A percentile compares a stretch with the other conserved stretches of the same genome.
Conservation (phyloP, 2,329 filamentous ascomycete species). For the Eurotiales sp. region DNA sequence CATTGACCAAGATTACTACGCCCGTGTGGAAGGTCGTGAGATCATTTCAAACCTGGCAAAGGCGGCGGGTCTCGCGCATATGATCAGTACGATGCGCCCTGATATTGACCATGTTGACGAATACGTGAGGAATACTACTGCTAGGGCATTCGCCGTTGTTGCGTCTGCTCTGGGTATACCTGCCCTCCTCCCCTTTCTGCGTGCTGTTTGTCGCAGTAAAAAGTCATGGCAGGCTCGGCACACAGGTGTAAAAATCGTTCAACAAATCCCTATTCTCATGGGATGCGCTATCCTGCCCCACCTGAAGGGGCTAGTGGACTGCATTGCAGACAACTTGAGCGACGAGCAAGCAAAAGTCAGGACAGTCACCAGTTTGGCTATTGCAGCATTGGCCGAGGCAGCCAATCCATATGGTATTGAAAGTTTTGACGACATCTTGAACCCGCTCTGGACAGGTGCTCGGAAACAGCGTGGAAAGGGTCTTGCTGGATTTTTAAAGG, state of each 20-base stretch:
- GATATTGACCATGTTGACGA: conserved; percentile 99
- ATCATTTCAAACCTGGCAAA: conserved; percentile 98
- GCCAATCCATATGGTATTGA: conserved; percentile 99
- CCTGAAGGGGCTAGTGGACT: conserved; percentile 92
- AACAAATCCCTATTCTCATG: conserved; percentile 98
- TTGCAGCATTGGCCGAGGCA: conserved; percentile 91
- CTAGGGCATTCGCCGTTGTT: conserved; percentile 93
- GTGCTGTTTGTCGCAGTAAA: conserved; percentile 94
- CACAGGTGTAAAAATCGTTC: conserved; percentile 97
- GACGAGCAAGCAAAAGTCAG: conserved; percentile 98
- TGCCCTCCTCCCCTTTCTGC: conserved; percentile 86
- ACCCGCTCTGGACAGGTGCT: conserved; percentile 93
- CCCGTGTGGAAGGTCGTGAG: conserved; percentile 93
- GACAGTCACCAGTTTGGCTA: conserved; percentile 91
- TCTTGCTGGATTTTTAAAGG: conserved; percentile 91
- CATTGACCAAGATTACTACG: conserved; percentile 99
- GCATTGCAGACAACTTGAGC: conserved; percentile 91
- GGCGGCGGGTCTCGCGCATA: conserved; percentile 91
- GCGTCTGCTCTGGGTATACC: conserved; percentile 95
- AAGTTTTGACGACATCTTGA: conserved; percentile 95
- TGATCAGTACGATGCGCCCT: conserved; percentile 99
- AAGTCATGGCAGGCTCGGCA: conserved; percentile 99
- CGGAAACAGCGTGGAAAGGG: conserved; percentile 96
- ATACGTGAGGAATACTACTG: conserved; percentile 97
- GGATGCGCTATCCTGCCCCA: conserved; percentile 94